Conservation (phyloP, 129 eudicot species). For the Cynara cardunculus region DNA sequence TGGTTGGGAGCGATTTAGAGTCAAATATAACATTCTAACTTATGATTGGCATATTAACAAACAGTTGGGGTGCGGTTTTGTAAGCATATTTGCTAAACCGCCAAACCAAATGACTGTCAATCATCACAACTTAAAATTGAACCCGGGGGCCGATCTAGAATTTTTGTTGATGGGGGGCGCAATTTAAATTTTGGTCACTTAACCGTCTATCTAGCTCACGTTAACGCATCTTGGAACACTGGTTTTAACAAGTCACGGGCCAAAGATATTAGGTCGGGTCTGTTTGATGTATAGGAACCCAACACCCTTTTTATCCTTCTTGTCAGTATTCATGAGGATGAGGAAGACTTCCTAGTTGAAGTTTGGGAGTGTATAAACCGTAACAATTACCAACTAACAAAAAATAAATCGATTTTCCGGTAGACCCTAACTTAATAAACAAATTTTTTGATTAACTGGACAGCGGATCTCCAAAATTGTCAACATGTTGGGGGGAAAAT, state of each 20-base stretch:
- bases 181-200: no score
- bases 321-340: no score
- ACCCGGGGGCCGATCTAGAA: neutral
- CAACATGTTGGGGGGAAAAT: neutral
- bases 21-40: neutral
- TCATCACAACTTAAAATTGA: neutral
- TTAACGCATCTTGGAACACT: neutral
- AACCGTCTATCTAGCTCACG: neutral
- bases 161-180: neutral
- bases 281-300: no score
- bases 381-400: neutral
- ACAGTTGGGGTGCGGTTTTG: neutral
- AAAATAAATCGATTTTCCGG: neutral
- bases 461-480: neutral
- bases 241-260: no score
- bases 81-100: neutral
- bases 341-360: no score
- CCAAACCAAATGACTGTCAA: neutral
- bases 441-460: neutral
- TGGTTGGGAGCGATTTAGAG: neutral
- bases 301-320: no score
- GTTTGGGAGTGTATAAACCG: neutral
- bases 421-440: neutral
- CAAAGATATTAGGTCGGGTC: no score
- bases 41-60: slow-evolving; percentile 8